Evolutionary conservation across 805 yeast genomes (phyloP).

Genomic region (Saturnispora galanensis): DNA sequence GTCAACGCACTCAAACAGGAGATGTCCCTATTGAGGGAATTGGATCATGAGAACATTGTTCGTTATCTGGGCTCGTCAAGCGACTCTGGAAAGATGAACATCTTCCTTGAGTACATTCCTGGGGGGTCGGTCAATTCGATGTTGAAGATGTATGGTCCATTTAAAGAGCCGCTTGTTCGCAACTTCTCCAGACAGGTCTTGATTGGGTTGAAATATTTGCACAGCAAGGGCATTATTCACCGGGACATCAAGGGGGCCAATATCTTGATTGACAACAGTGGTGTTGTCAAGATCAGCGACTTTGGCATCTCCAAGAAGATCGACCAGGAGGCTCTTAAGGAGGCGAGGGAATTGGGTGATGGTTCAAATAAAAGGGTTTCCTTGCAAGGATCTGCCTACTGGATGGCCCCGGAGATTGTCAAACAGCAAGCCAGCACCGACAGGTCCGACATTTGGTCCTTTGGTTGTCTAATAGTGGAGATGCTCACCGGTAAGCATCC

Average conservation of each 20-base stretch:
- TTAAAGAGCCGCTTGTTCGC: slow-evolving; percentile 49
- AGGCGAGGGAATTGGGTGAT: slow-evolving; percentile 15
- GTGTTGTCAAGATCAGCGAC: slow-evolving; percentile 55
- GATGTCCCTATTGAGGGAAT: slow-evolving; percentile 62
- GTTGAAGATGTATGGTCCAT: slow-evolving; percentile 50
- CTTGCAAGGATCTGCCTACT: slow-evolving; percentile 87
- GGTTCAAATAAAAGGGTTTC: slow-evolving; percentile 56
- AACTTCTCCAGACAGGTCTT: slow-evolving; percentile 46
- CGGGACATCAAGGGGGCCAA: slow-evolving; percentile 61
- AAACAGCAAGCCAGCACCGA: slow-evolving; percentile 85
- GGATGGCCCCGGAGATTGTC: slow-evolving; percentile 99
- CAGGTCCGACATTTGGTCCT: slow-evolving; percentile 95
- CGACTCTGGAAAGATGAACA: slow-evolving; percentile 62
- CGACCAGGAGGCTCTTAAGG: slow-evolving; percentile 10
- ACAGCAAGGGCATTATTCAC: slow-evolving; percentile 49
- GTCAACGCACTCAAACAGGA: slow-evolving; percentile 77
- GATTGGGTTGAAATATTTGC: slow-evolving; percentile 46
- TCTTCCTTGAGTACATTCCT: slow-evolving; percentile 49
- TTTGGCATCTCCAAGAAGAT: slow-evolving; percentile 59
- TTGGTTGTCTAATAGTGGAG: slow-evolving; percentile 88
- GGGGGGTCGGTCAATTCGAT: slow-evolving; percentile 43
- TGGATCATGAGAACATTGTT: slow-evolving; percentile 88
- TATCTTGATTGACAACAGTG: slow-evolving; percentile 47
- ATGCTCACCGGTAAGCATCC: slow-evolving; percentile 97
- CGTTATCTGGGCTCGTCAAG: slow-evolving; percentile 83